Percentiles rank a stretch among this genome's conserved stretches.
These are phyloP conservation scores for Podospora sp. DNA, from an alignment of 495 filamentous ascomycete genomes.

Conservation along the genomic window DNA sequence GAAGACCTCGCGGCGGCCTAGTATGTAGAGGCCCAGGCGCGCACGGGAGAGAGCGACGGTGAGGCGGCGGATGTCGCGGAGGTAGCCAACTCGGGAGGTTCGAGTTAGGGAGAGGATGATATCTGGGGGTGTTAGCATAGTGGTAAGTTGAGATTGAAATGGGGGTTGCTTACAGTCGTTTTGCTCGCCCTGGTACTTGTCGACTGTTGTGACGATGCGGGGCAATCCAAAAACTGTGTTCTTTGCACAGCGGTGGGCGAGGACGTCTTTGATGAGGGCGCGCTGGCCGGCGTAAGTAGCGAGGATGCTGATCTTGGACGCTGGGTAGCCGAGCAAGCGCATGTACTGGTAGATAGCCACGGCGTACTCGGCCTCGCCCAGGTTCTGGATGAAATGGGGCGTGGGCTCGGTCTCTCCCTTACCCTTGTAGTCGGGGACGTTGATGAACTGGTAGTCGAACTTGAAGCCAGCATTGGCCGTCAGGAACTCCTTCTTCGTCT, in stretches of 20 bases:
- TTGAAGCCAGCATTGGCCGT: constrained; percentile 88
- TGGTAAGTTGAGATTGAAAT: background rate
- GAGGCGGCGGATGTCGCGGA: constrained; percentile 89
- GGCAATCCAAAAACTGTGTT: constrained; percentile 89
- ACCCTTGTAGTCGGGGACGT: constrained; percentile 93
- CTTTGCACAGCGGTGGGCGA: constrained; percentile 80
- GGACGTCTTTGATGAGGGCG: constrained; percentile 85
- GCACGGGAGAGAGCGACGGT: constrained; percentile 97
- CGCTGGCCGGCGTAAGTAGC: constrained; percentile 95
- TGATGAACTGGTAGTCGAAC: constrained; percentile 96
- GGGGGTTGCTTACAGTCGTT: constrained; percentile 80
- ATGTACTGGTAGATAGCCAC: constrained; percentile 97
- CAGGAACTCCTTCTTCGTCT: constrained; percentile 68
- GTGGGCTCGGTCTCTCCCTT: constrained; percentile 84
- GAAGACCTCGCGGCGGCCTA: constrained; percentile 88
- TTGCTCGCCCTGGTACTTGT: constrained; percentile 99
- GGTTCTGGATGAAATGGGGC: constrained; percentile 97
- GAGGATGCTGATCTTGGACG: constrained; percentile 84
- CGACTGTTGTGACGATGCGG: constrained; percentile 88
- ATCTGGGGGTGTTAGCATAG: constrained; percentile 56
- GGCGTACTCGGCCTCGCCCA: constrained; percentile 95
- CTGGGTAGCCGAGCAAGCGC: constrained; percentile 95
- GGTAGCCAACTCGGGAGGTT: constrained; percentile 87
- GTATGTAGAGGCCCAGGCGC: constrained; percentile 87
- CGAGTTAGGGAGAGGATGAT: constrained; percentile 90